A percentile compares a stretch with the other conserved stretches of the same genome.
phyloP scores from a whole-genome alignment of 2,329 filamentous ascomycete genomes.

The Talaromyces sp. region DNA sequence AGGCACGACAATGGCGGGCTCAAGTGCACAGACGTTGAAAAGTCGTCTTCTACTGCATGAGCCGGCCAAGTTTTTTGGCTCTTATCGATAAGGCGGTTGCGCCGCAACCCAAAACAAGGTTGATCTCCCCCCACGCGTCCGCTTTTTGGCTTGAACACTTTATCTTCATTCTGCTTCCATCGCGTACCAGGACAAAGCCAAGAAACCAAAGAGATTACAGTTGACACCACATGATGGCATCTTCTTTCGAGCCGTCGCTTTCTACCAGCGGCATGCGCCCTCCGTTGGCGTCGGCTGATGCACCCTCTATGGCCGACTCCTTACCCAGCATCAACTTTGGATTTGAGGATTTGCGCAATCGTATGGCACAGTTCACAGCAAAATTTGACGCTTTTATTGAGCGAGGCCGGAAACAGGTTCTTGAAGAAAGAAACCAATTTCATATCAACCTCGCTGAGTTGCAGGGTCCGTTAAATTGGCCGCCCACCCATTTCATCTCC shows the following conservation, averaged over 20 bases:
- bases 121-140: neutral
- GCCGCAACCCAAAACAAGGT: constrained; percentile 31
- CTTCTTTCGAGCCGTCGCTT: constrained; percentile 61
- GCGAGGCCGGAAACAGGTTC: constrained; percentile 80
- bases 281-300: constrained; percentile 54
- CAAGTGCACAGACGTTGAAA: neutral
- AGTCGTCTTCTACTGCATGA: neutral
- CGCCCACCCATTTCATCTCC: neutral
- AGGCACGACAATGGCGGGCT: neutral
- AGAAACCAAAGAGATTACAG: too few species aligned
- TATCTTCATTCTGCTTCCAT: neutral
- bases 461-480: constrained; percentile 64
- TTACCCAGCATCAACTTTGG: constrained; percentile 92
- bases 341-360: constrained; percentile 91
- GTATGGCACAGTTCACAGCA: constrained; percentile 89
- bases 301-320: constrained; percentile 64
- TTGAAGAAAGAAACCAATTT: constrained; percentile 94
- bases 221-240: constrained; percentile 31
- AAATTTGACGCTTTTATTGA: constrained; percentile 95
- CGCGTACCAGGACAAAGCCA: too few species aligned
- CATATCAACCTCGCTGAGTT: constrained; percentile 86
- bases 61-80: constrained; percentile 15
- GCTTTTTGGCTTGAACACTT: neutral
- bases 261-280: constrained; percentile 57
- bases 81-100: constrained; percentile 36